Evolutionary conservation across 768 basidiomycete genomes (phyloP).

Genomic region (Podaxis sp.): DNA sequence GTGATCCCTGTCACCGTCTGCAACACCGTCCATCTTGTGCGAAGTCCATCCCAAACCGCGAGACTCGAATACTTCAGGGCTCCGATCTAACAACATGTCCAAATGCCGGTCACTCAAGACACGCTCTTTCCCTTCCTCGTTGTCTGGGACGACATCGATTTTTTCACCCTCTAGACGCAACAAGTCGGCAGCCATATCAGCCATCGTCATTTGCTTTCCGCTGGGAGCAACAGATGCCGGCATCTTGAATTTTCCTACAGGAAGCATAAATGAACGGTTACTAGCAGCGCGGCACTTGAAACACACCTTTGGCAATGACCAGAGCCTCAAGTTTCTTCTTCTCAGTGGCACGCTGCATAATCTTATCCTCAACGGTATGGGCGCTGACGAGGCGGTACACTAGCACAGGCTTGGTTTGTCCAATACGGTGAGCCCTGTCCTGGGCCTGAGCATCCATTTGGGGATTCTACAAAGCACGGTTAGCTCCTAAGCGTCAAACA

Average conservation of each 20-base stretch:
- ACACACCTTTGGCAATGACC: slow-evolving; percentile 86
- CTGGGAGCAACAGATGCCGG: slow-evolving; percentile 51
- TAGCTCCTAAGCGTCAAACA: background rate
- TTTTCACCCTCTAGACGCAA: slow-evolving; percentile 85
- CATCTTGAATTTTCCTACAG: slow-evolving; percentile 79
- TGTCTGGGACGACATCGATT: slow-evolving; percentile 80
- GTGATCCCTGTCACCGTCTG: slow-evolving; percentile 15
- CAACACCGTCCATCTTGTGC: slow-evolving; percentile 15
- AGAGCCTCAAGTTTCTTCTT: slow-evolving; percentile 91
- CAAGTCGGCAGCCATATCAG: slow-evolving; percentile 78
- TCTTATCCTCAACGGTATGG: slow-evolving; percentile 89
- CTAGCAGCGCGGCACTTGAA: background rate
- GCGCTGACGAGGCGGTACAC: slow-evolving; percentile 85
- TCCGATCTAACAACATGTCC: slow-evolving; percentile 76
- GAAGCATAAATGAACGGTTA: background rate
- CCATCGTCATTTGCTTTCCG: slow-evolving; percentile 62
- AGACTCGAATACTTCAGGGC: slow-evolving; percentile 67
- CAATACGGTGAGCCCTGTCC: slow-evolving; percentile 94
- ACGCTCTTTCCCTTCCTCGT: slow-evolving; percentile 62
- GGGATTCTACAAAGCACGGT: slow-evolving; percentile 57
- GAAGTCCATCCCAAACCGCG: slow-evolving; percentile 77
- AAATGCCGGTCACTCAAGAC: slow-evolving; percentile 85
- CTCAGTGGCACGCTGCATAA: slow-evolving; percentile 84
- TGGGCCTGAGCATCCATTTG: slow-evolving; percentile 98
- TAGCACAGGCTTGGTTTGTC: slow-evolving; percentile 87